Conservation (phyloP, 352 stramenopile genomes). For the Elongisporangium senticosum region DNA sequence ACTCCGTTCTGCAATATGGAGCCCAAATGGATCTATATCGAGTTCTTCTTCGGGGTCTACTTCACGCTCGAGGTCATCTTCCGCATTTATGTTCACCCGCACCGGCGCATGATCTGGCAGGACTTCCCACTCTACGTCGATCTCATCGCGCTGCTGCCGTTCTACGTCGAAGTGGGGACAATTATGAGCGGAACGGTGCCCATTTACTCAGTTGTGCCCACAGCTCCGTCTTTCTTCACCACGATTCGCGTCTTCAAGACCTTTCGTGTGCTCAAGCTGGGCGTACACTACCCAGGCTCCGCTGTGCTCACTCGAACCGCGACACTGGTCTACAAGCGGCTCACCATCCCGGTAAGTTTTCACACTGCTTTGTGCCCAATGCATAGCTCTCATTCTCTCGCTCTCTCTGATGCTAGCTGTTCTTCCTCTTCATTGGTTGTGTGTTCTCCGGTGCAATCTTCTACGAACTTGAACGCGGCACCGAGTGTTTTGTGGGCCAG, state of each 20-base stretch:
- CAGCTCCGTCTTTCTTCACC: slow-evolving; percentile 36
- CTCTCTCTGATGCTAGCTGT: slow-evolving; percentile 20
- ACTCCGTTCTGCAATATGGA: slow-evolving; percentile 42
- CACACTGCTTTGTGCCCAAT: neutral
- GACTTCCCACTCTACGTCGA: slow-evolving; percentile 17
- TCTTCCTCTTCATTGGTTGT: slow-evolving; percentile 45
- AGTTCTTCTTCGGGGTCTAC: slow-evolving; percentile 29
- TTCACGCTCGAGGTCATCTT: slow-evolving; percentile 38
- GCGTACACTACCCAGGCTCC: slow-evolving; percentile 31
- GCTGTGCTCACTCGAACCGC: slow-evolving; percentile 30
- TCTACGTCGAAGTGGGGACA: slow-evolving; percentile 23
- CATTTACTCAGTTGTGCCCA: slow-evolving; percentile 30
- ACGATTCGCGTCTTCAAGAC: slow-evolving; percentile 35
- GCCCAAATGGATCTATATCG: slow-evolving; percentile 41
- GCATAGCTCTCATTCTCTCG: neutral
- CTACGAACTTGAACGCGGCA: slow-evolving; percentile 45
- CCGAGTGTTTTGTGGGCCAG: slow-evolving; percentile 22
- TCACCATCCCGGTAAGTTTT: slow-evolving; percentile 33
- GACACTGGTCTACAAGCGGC: slow-evolving; percentile 18
- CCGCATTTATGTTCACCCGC: slow-evolving; percentile 21
- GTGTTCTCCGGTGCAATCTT: slow-evolving; percentile 33
- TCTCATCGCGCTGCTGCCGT: slow-evolving; percentile 26
- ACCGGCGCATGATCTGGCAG: slow-evolving; percentile 18
- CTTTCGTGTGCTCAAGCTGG: slow-evolving; percentile 42
- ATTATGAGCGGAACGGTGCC: slow-evolving; percentile 18